Conservation (phyloP, 306 rosid species). For the Lagenaria siceraria region DNA sequence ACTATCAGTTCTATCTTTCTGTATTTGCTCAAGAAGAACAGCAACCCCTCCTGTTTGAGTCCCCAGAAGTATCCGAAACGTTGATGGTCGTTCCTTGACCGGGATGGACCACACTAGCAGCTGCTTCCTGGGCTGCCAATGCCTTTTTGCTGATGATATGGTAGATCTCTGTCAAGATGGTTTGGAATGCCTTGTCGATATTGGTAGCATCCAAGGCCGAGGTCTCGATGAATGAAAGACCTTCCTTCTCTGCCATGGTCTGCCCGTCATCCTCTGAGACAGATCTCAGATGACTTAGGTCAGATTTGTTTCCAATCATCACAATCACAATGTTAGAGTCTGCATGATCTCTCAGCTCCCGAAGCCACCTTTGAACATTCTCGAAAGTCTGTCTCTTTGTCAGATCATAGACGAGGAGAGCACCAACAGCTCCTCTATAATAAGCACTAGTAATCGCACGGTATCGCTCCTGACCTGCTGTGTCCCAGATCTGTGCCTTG, state of each 20-base stretch:
- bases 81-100: slow-evolving; percentile 94
- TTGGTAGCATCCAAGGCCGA: slow-evolving; percentile 95
- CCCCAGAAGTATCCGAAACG: slow-evolving; percentile 53
- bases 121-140: slow-evolving; percentile 93
- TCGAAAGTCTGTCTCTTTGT: slow-evolving; percentile 94
- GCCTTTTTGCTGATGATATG: slow-evolving; percentile 97
- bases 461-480: slow-evolving; percentile 98
- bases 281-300: slow-evolving; percentile 75
- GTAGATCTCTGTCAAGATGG: slow-evolving; percentile 82
- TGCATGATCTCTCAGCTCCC: slow-evolving; percentile 94
- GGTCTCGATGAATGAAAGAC: slow-evolving; percentile 93
- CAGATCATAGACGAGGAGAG: slow-evolving; percentile 86
- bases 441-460: slow-evolving; percentile 97
- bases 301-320: slow-evolving; percentile 99
- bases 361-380: slow-evolving; percentile 92
- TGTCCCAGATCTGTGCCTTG: slow-evolving; percentile 98
- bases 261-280: slow-evolving; percentile 85
- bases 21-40: slow-evolving; percentile 35
- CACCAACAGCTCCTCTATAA: slow-evolving; percentile 98
- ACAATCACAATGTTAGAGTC: slow-evolving; percentile 93
- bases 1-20: slow-evolving; percentile 1
- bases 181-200: slow-evolving; percentile 93
- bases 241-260: slow-evolving; percentile 86
- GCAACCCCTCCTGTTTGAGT: slow-evolving; percentile 36
- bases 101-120: slow-evolving; percentile 39